A percentile compares a stretch with the other conserved stretches of the same genome.
Conservation (phyloP, 2,329 filamentous ascomycete species). For the Periconia macrospinosa region DNA sequence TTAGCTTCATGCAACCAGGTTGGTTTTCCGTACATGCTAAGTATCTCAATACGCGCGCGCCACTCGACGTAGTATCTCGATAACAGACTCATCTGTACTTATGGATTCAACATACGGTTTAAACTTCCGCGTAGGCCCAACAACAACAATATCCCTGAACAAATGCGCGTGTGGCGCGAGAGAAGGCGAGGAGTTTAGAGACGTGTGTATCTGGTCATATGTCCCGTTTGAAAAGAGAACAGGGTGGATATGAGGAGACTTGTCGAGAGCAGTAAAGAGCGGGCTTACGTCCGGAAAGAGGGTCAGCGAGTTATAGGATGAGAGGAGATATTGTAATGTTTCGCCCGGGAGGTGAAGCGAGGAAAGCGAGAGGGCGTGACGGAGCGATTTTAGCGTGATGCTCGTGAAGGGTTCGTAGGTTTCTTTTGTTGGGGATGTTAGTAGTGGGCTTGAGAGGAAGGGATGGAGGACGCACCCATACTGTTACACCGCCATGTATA, state of each 20-base stretch:
- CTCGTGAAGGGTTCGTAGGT: conserved; percentile 63
- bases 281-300: conserved; percentile 66
- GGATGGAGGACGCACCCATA: conserved; percentile 61
- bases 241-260: conserved; percentile 48
- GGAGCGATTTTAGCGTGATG: conserved; percentile 65
- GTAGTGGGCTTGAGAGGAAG: neutral
- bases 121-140: conserved; percentile 62
- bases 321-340: conserved; percentile 58
- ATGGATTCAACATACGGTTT: too few species aligned
- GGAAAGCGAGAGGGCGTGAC: conserved; percentile 65
- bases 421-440: conserved; percentile 47
- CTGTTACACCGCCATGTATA: conserved; percentile 76
- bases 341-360: conserved; percentile 48
- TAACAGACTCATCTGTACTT: too few species aligned
- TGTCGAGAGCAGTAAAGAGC: conserved; percentile 47
- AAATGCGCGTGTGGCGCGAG: conserved; percentile 52
- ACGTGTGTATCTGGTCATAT: conserved; percentile 62
- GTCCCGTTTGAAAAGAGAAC: conserved; percentile 75
- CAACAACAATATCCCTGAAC: conserved; percentile 59
- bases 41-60: too few species aligned
- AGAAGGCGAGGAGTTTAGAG: conserved; percentile 60
- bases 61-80: too few species aligned
- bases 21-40: too few species aligned
- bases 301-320: conserved; percentile 65
- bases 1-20: too few species aligned